Evolutionary conservation across 1,139 yeast species (phyloP), one percentile per base, ranked within the genome.

Genomic region (Yarrowia galli): DNA sequence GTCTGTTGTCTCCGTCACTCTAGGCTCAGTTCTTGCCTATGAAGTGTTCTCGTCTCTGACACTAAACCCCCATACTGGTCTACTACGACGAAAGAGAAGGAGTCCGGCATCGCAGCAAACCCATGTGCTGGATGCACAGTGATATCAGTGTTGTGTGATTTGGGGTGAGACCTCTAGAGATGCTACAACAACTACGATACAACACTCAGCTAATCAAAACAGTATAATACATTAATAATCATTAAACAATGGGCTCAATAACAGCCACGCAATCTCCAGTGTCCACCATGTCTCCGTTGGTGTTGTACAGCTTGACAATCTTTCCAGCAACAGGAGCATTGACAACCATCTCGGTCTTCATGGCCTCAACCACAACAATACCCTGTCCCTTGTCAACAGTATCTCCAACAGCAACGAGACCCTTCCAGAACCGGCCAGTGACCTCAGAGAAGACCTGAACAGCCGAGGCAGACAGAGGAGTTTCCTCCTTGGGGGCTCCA

Each of bases 341-440:
- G 53, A 93, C 96, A 65, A 87, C 85, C 97, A 95, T 92, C 78
- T 95, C 99, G 0, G 99, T 95, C 82, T 95, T 95, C 98, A 95
- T 95, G 67, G 98, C 98, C 78, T 95, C 98, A 69, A 95, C 91
- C 67, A 95, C 92, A 71, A 95, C 85, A 71, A 95, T 82, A 5
- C 92, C 92, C 74, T 91, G 95, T 43, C 93, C 96, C 69, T 81
- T 84, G 67, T 81, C 81, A 40, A 95, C 96, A 23, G 73, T 79
- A 73, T 90, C 96, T n/a, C 97, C 98, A 58, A 85, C 93, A 68
- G 83, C 80, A 42, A 89, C 96, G 73, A 92, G 82, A 2, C 96
- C 86, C 79, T 95, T 95, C 99, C 98, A 95, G 86, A 95, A 92
- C 73, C 98, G 84, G 69, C 98, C 99, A 15, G 97, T 90, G 76